phyloP scores from a whole-genome alignment of 2,329 filamentous ascomycete species.

The Lachnellula hyalina region DNA sequence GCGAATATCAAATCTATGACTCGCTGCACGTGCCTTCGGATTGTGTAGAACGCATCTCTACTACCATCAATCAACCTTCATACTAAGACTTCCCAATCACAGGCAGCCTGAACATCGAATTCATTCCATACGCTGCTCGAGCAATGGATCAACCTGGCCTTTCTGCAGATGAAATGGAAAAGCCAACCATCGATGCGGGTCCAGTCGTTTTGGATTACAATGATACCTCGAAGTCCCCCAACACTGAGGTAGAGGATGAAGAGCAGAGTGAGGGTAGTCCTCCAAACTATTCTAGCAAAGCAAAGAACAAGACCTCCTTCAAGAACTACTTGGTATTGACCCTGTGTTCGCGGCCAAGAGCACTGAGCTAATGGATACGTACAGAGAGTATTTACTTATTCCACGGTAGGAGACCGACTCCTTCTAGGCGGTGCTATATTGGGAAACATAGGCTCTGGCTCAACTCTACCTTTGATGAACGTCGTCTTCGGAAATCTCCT shows the following conservation, averaged over 20 bases:
- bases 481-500: slow-evolving; percentile 46
- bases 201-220: neutral
- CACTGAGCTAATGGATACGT: neutral
- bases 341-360: neutral
- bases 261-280: slow-evolving; percentile 3
- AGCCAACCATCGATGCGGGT: neutral
- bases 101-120: neutral
- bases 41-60: too few relatives aligned
- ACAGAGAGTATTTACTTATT: slow-evolving; percentile 27
- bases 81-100: too few relatives aligned
- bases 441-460: slow-evolving; percentile 23
- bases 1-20: too few relatives aligned
- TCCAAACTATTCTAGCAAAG: slow-evolving; percentile 25
- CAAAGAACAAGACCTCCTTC: slow-evolving; percentile 20
- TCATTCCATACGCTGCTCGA: neutral
- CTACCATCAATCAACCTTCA: too few relatives aligned
- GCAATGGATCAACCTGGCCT: neutral
- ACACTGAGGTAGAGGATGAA: neutral
- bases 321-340: slow-evolving; percentile 20
- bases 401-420: slow-evolving; percentile 20
- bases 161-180: neutral
- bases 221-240: neutral
- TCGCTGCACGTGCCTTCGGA: too few relatives aligned
- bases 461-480: slow-evolving; percentile 54
- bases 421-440: slow-evolving; percentile 17